Conservation (phyloP, 805 yeast species). For the Suhomyces kilbournensis region DNA sequence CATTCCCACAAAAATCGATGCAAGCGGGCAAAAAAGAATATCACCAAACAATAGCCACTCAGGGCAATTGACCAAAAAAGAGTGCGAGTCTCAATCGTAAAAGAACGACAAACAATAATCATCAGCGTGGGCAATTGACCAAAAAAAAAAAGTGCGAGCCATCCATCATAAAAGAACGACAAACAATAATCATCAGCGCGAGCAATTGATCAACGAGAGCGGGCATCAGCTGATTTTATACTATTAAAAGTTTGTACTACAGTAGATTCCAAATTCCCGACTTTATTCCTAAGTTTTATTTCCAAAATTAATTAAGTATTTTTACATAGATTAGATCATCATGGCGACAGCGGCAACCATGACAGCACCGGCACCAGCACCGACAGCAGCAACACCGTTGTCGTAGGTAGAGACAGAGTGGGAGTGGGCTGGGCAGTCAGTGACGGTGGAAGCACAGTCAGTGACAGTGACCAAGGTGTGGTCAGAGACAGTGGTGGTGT, state of each 20-base stretch:
- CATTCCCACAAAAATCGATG: neutral
- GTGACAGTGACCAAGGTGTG: conserved; percentile 26
- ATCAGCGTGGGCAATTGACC: neutral
- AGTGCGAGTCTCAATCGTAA: neutral
- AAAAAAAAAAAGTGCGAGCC: no score
- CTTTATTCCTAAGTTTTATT: neutral
- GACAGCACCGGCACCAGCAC: conserved; percentile 14
- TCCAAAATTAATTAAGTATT: neutral
- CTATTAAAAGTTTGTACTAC: neutral
- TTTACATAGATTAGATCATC: conserved; percentile 7
- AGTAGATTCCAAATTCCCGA: neutral
- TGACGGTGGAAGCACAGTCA: conserved; percentile 23
- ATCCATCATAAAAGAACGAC: neutral
- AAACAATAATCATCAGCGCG: no score
- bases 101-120: neutral
- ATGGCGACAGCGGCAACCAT: conserved; percentile 13
- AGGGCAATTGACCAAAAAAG: neutral
- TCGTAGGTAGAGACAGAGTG: conserved; percentile 22
- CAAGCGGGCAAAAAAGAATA: neutral
- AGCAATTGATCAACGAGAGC: neutral
- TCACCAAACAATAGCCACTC: neutral
- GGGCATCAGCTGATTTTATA: neutral
- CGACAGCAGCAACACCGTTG: conserved; percentile 14
- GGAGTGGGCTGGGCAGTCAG: conserved; percentile 25
- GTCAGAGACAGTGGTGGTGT: conserved; percentile 17